Conservation (phyloP, 2,329 filamentous ascomycete species). For the Fonsecaea pedrosoi region DNA sequence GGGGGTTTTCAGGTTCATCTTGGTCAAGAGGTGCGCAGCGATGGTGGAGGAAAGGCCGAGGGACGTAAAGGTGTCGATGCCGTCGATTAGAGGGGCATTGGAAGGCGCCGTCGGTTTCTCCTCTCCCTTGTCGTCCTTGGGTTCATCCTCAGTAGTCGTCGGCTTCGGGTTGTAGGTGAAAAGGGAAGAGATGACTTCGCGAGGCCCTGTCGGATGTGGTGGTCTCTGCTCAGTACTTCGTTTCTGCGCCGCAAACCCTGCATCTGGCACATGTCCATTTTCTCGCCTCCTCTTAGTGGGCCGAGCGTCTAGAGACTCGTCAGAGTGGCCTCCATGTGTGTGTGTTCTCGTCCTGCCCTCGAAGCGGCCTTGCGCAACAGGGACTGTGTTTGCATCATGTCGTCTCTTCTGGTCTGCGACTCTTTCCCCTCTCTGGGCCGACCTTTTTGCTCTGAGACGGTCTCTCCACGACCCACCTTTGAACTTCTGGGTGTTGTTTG, state of each 20-base stretch:
- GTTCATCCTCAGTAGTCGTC: slow-evolving; percentile 47
- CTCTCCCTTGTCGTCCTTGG: slow-evolving; percentile 47
- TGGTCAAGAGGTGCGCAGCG: slow-evolving; percentile 80
- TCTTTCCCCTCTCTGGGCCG: slow-evolving; percentile 54
- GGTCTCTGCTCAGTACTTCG: slow-evolving; percentile 17
- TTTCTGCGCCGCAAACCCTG: slow-evolving; percentile 8
- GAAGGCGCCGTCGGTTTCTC: slow-evolving; percentile 72
- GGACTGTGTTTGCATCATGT: slow-evolving; percentile 27
- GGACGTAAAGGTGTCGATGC: slow-evolving; percentile 83
- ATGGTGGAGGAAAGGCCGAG: slow-evolving; percentile 82
- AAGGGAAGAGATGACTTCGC: slow-evolving; percentile 82
- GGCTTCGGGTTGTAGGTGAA: slow-evolving; percentile 90
- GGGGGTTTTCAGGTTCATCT: slow-evolving; percentile 86
- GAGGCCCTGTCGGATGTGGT: slow-evolving; percentile 41
- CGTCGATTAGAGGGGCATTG: slow-evolving; percentile 86
- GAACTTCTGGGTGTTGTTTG: slow-evolving; percentile 65
- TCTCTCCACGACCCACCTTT: slow-evolving; percentile 95
- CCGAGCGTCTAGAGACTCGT: slow-evolving; percentile 43
- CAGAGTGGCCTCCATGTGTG: slow-evolving; percentile 40
- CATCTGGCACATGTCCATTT: slow-evolving; percentile 47
- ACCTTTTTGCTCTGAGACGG: slow-evolving; percentile 78
- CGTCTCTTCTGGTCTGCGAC: slow-evolving; percentile 49
- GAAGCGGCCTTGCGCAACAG: slow-evolving; percentile 16
- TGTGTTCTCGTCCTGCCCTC: background rate
- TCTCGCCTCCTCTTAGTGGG: slow-evolving; percentile 52